These are phyloP conservation scores for Aureobasidium sp. DNA, from an alignment of 2,329 filamentous ascomycete genomes.

Conservation along the genomic window DNA sequence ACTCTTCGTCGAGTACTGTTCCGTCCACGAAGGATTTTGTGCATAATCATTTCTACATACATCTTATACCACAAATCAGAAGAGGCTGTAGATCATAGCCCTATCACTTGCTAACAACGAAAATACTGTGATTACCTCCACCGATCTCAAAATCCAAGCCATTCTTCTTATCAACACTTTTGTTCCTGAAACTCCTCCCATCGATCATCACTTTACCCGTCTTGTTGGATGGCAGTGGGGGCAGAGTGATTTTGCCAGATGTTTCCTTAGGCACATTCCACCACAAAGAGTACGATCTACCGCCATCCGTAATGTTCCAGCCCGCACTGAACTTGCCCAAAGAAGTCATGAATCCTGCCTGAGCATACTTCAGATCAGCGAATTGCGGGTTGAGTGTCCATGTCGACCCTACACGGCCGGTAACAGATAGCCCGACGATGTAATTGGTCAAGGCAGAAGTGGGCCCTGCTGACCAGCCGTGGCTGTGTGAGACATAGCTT, in stretches of 20 bases:
- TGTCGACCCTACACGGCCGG: slow-evolving; percentile 32
- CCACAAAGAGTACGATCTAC: slow-evolving; percentile 18
- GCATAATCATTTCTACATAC: too few relatives aligned
- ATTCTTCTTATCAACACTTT: neutral
- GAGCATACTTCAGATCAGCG: slow-evolving; percentile 36
- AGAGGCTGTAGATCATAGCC: neutral
- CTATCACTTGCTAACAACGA: neutral
- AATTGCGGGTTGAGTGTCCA: slow-evolving; percentile 42
- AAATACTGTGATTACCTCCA: slow-evolving; percentile 3
- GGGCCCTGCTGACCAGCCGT: slow-evolving; percentile 32
- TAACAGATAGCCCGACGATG: slow-evolving; percentile 39
- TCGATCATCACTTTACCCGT: slow-evolving; percentile 4
- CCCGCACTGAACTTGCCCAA: slow-evolving; percentile 36
- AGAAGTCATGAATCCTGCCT: slow-evolving; percentile 42
- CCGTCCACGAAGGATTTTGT: too few relatives aligned
- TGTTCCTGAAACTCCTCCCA: slow-evolving; percentile 11
- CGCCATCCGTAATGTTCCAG: slow-evolving; percentile 26
- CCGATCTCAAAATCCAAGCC: neutral
- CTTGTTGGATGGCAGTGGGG: slow-evolving; percentile 16
- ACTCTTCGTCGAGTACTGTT: too few relatives aligned
- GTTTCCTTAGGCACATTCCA: slow-evolving; percentile 29
- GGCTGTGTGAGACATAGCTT: slow-evolving; percentile 25
- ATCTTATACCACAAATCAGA: neutral
- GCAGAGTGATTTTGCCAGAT: slow-evolving; percentile 26
- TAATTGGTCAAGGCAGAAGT: slow-evolving; percentile 38